Base-by-base conservation (phyloP, 805 yeast species). In the Candida tammaniensis region DNA sequence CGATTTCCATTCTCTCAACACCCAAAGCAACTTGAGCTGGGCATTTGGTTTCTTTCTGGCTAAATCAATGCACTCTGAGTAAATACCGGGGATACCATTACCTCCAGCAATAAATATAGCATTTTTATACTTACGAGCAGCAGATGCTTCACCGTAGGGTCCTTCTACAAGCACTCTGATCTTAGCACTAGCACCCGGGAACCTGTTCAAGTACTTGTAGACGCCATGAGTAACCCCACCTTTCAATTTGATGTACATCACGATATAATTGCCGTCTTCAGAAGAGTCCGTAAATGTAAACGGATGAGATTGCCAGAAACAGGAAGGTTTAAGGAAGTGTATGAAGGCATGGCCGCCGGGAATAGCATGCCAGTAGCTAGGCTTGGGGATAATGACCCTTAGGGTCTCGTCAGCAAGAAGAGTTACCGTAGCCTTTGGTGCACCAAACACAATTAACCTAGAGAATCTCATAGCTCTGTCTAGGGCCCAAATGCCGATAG, bases 81-180 rank as follows among this genome's bases (percentile, higher is more conserved):
- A 55, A 23, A 70, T 58, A 21, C 79, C 85, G 1, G 91, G 80
- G 33, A 84, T 64, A 35, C 93, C 93, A 34, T 78, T 78, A 25
- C 93, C 91, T 31, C 87, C 89, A 11, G 89, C 82, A 12, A 83
- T 42, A 27, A 81, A 68, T 4, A 80, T 64, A 4, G 80, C 72
- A 39, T 73, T 69, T 33, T 76, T 72, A 47, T 72, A 81, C 27
- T 64, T 61, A 16, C 62, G 56, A 12, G 78, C 59, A 2, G 80
- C 72, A 3, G 74, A 49, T 3, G 70, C 48, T 29, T 66, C 64
- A 5, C 91, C 86, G 48, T 84, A 83, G 1, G 89, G 88, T 1
- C 91, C 91, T 43, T 60, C 64, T 13, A 59, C 50, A 8, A 59
- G 54, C 6, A 61, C 60, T 30, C 59, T 42, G 26, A 61, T 51